These are phyloP conservation scores for Rhynchosporium agropyri DNA, from an alignment of 2,329 filamentous ascomycete species.

Conservation along the genomic window DNA sequence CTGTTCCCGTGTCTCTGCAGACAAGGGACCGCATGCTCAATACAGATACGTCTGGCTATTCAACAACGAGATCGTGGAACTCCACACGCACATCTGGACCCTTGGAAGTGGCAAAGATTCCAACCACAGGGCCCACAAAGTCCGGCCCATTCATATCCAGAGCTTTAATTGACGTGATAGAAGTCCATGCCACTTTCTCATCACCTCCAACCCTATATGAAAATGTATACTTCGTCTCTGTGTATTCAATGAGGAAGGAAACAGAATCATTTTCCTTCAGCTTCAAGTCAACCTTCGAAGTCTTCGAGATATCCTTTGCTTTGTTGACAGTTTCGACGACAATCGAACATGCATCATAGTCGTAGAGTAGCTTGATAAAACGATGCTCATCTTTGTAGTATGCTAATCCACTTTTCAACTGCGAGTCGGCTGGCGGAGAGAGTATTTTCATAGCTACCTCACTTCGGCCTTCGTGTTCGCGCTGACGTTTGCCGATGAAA, in stretches of 20 bases:
- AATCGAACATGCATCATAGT: background rate
- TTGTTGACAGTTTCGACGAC: conserved; percentile 10
- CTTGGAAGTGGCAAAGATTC: conserved; percentile 36
- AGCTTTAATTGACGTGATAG: conserved; percentile 33
- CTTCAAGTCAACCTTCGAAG: background rate
- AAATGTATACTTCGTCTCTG: conserved; percentile 16
- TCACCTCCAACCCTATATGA: conserved; percentile 18
- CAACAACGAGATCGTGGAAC: conserved; percentile 8
- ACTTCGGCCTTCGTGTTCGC: conserved; percentile 4
- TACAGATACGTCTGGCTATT: background rate
- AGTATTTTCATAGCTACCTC: background rate
- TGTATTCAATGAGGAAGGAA: conserved; percentile 2
- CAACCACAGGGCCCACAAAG: conserved; percentile 43
- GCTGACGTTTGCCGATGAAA: conserved; percentile 37
- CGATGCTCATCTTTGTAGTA: conserved; percentile 21
- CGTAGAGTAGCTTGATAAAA: conserved; percentile 18
- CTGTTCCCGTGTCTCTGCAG: background rate
- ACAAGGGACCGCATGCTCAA: background rate
- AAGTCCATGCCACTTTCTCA: conserved; percentile 20
- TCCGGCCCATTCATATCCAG: conserved; percentile 42
- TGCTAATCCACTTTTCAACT: conserved; percentile 13
- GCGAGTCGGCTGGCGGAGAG: background rate
- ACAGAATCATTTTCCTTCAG: background rate
- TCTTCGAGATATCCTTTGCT: conserved; percentile 17
- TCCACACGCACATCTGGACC: conserved; percentile 1